These are phyloP conservation scores for Bimuria novae-zelandiae DNA, from an alignment of 2,329 filamentous ascomycete genomes.

Conservation along the genomic window DNA sequence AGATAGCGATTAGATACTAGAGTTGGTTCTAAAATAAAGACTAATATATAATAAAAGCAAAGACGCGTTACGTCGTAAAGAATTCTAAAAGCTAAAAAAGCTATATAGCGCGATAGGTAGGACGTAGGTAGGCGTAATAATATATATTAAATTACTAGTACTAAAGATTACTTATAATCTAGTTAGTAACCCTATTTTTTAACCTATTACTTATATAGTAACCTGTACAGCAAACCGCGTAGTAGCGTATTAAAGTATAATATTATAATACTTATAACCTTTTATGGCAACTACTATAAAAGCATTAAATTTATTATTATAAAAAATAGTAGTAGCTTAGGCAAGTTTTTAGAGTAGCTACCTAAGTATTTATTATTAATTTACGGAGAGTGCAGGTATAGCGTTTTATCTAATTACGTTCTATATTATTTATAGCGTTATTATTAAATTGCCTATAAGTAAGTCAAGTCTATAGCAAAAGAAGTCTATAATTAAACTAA, in stretches of 20 bases:
- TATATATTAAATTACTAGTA: background rate
- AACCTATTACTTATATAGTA: too few species aligned
- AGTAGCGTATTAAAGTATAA: too few species aligned
- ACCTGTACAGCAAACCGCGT: too few species aligned
- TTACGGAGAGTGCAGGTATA: too few species aligned
- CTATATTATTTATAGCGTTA: constrained; percentile 8
- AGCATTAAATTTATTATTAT: background rate
- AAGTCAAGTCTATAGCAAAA: background rate
- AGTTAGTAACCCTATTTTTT: too few species aligned
- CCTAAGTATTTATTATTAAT: constrained; percentile 11
- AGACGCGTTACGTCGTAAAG: background rate
- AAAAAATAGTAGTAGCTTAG: background rate
- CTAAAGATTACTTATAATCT: background rate
- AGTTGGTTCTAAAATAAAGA: too few species aligned
- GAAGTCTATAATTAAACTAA: constrained; percentile 3
- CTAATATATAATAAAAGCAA: background rate
- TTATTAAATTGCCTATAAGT: background rate
- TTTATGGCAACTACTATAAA: background rate
- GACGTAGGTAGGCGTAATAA: background rate
- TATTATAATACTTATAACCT: background rate
- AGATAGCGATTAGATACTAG: too few species aligned
- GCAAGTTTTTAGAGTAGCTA: constrained; percentile 15
- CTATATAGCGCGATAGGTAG: too few species aligned
- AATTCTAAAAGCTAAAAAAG: background rate
- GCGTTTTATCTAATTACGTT: constrained; percentile 10